phyloP scores from a whole-genome alignment of 495 filamentous ascomycete genomes.

The Penicillium pulvis region DNA sequence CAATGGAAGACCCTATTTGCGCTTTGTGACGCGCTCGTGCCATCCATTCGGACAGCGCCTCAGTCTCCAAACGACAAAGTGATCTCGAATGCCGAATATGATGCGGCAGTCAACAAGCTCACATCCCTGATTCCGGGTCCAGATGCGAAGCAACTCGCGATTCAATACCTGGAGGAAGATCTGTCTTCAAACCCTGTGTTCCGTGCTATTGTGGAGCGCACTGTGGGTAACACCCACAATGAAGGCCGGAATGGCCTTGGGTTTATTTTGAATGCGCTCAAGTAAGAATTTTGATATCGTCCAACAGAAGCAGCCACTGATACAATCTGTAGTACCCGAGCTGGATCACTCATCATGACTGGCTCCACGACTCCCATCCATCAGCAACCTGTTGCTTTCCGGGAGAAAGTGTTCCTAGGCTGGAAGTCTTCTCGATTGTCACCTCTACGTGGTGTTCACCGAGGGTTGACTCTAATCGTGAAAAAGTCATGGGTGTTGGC shows the following conservation, averaged over 20 bases:
- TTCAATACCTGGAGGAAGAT: conserved; percentile 52
- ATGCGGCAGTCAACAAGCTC: conserved; percentile 34
- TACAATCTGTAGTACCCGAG: conserved; percentile 55
- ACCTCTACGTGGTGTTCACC: conserved; percentile 58
- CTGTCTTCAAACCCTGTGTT: conserved; percentile 51
- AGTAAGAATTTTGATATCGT: conserved; percentile 40
- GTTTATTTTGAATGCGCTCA: conserved; percentile 53
- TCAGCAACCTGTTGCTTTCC: conserved; percentile 59
- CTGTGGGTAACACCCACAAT: conserved; percentile 44
- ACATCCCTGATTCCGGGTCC: conserved; percentile 30
- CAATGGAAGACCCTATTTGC: conserved; percentile 61
- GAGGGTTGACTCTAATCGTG: conserved; percentile 55
- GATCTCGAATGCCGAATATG: conserved; percentile 39
- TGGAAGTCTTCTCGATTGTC: conserved; percentile 62
- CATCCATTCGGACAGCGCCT: conserved; percentile 44
- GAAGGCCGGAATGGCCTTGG: conserved; percentile 53
- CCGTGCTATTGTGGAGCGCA: conserved; percentile 45
- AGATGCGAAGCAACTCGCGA: conserved; percentile 33
- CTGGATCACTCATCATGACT: conserved; percentile 68
- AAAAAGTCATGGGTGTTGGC: conserved; percentile 61
- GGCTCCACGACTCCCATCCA: conserved; percentile 64
- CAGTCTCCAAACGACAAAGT: conserved; percentile 33
- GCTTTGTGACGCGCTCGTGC: conserved; percentile 57
- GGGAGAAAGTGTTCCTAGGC: conserved; percentile 60
- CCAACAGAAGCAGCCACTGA: conserved; percentile 3